These are phyloP conservation scores for Cystofilobasidium ferigula DNA, from an alignment of 768 basidiomycete species.

Conservation along the genomic window DNA sequence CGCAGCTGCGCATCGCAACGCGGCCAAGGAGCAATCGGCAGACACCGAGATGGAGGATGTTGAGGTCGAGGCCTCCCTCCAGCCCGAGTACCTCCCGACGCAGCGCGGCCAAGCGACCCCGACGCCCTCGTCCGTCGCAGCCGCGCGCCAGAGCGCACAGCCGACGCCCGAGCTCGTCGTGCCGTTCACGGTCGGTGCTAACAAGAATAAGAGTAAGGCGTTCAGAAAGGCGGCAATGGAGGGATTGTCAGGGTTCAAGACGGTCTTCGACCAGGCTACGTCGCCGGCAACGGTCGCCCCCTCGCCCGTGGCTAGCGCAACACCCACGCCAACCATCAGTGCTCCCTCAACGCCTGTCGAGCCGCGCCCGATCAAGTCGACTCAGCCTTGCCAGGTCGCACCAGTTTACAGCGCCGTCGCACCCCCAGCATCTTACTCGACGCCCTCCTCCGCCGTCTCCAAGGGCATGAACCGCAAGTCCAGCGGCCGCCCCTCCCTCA, in stretches of 20 bases:
- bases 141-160: not conserved
- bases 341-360: too few species aligned
- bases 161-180: not conserved
- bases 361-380: too few species aligned
- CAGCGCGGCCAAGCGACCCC: not conserved
- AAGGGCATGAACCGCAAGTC: slow-evolving; percentile 2
- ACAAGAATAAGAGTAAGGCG: slow-evolving; percentile 3
- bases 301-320: not conserved
- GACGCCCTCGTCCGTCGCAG: not conserved
- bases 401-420: slow-evolving; percentile 11
- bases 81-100: not conserved
- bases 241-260: not conserved
- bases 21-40: not conserved
- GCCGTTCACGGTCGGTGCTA: not conserved
- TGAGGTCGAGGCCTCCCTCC: not conserved
- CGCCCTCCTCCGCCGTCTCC: not conserved
- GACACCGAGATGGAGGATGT: not conserved
- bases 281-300: not conserved
- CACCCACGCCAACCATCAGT: too few species aligned
- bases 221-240: not conserved
- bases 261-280: not conserved
- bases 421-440: not conserved
- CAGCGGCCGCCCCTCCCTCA: not conserved
- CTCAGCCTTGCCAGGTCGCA: not conserved
- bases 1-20: not conserved